Base-by-base conservation (phyloP, 2,329 filamentous ascomycete species). In the Trichoderma aggressivum region DNA sequence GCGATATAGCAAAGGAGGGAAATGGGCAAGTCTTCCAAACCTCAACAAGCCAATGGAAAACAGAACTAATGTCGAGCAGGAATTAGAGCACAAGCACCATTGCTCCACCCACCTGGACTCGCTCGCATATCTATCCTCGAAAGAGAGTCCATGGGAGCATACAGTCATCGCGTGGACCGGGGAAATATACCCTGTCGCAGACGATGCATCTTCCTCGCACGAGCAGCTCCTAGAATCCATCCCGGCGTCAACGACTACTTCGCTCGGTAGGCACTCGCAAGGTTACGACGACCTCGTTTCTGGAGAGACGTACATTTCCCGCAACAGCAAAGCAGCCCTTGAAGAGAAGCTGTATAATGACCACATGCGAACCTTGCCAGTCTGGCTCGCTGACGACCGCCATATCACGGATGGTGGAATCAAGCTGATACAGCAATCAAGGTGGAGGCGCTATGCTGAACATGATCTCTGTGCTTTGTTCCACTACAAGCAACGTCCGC, bases 401-500 rank as follows among this genome's bases (percentile, higher is more conserved):
- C 91, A 95, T 74, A 92, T 32, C 6, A 68, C 26, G 36, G 24
- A 56, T 1, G n/a, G 36, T n/a, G 70, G 63, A 39, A 88, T 94
- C 67, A 84, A 87, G 28, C 84, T 98, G 73, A 92, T 91, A 75
- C 91, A 97, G 75, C 94, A 98, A 82, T 86, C 86, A 39, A 87
- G 94, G 75, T 98, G 95, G 95, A 89, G 94, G 73, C 88, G 91
- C 43, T 98, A 95, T 81, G 93, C 94, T 14, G 94, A 98, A 82
- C 90, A 94, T 78, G 93, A 97, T 76, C 85, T 98, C 21, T 98
- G 97, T 82, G 94, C 94, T 1, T 87, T 98, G 10, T 94, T 98
- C 79, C 95, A 98, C 81, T 98, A 98, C 85, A 97, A 96, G 82
- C 93, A 95, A 78, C 93, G 96, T 78, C 92, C 94, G 78, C 94